Evolutionary conservation across 257 asterid species (phyloP).

Genomic region (Solanum chmielewskii): DNA sequence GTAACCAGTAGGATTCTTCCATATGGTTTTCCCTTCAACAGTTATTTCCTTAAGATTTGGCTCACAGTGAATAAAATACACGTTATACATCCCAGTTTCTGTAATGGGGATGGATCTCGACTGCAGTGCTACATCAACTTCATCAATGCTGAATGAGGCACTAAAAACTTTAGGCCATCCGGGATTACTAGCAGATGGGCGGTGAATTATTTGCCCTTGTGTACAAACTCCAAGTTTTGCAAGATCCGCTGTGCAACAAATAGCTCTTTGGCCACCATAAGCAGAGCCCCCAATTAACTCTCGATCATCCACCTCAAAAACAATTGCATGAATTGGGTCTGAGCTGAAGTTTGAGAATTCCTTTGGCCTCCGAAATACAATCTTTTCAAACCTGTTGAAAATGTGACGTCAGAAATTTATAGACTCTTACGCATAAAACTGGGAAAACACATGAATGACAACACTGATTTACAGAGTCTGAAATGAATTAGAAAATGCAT

Average conservation of each 20-base stretch:
- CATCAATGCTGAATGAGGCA: slow-evolving; percentile 49
- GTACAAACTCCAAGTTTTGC: slow-evolving; percentile 92
- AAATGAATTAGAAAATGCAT: neutral
- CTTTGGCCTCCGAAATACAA: slow-evolving; percentile 58
- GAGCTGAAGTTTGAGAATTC: slow-evolving; percentile 72
- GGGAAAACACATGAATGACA: neutral
- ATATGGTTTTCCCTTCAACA: slow-evolving; percentile 74
- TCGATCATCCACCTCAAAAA: slow-evolving; percentile 90
- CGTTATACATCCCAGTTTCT: slow-evolving; percentile 88
- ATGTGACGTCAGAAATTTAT: neutral
- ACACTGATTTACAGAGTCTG: neutral
- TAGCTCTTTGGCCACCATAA: slow-evolving; percentile 94
- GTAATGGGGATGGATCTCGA: slow-evolving; percentile 63
- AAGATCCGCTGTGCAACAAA: slow-evolving; percentile 85
- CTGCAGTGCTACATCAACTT: slow-evolving; percentile 35
- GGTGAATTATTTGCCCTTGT: slow-evolving; percentile 70
- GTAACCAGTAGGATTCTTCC: slow-evolving; percentile 94
- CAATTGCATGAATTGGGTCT: slow-evolving; percentile 49
- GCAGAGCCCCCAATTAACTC: slow-evolving; percentile 90
- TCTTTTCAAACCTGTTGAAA: slow-evolving; percentile 63
- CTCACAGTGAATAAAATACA: slow-evolving; percentile 89
- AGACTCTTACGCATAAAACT: neutral
- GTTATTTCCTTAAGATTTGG: slow-evolving; percentile 54
- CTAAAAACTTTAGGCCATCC: slow-evolving; percentile 92
- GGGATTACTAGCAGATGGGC: slow-evolving; percentile 61